A percentile compares a stretch with the other conserved stretches of the same genome.
Evolutionary conservation across 78 protist species (phyloP).

Genomic region (Dictyostelium citrinum): DNA sequence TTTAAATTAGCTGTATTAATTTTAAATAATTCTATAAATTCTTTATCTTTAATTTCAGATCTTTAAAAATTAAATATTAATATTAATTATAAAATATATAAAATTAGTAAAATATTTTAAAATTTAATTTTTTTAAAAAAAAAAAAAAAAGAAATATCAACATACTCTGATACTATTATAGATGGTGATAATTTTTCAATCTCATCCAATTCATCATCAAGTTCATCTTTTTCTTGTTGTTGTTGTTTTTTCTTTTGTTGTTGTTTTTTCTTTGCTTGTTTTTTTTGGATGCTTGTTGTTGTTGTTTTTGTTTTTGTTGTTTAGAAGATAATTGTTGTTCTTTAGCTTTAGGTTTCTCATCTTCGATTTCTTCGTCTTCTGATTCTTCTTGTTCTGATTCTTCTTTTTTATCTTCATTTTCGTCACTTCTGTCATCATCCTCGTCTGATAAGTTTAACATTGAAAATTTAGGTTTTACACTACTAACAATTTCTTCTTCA

Average conservation of each 20-base stretch:
- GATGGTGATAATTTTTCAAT: not conserved
- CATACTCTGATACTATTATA: not conserved
- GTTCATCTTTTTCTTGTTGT: not conserved
- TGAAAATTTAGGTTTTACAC: conserved; percentile 20
- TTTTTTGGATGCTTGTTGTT: not conserved
- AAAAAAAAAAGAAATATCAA: too few relatives aligned
- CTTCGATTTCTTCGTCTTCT: not conserved
- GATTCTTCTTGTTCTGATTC: not conserved
- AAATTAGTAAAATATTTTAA: too few relatives aligned
- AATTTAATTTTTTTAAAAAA: too few relatives aligned
- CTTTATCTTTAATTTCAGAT: not conserved
- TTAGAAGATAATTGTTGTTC: not conserved
- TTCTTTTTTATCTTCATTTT: not conserved
- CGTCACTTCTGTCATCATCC: not conserved
- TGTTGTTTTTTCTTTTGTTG: conserved; percentile 4
- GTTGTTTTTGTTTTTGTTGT: not conserved
- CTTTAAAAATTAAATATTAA: too few relatives aligned
- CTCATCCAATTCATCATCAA: not conserved
- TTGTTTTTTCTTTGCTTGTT: conserved; percentile 41
- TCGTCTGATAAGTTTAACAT: conserved; percentile 36
- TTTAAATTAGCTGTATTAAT: not conserved
- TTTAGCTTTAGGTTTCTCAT: not conserved
- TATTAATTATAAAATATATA: too few relatives aligned
- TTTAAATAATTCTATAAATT: not conserved
- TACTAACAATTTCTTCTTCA: not conserved